Evolutionary conservation across 169 alveolate species (phyloP), one percentile per base, ranked within the genome.

Genomic region (Cyclospora cayetanensis): DNA sequence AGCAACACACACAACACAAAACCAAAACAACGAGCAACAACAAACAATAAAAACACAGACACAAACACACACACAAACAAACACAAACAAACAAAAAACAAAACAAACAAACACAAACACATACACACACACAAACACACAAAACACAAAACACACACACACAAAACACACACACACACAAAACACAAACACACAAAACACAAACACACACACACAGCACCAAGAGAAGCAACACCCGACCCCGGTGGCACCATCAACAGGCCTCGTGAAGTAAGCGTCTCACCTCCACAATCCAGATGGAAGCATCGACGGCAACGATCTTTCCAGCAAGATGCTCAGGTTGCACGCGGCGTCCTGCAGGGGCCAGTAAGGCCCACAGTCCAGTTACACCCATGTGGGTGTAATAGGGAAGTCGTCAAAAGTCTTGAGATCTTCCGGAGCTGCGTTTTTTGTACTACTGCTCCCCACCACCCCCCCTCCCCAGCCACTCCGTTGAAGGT

Each of bases 231-330:
- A n/a, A n/a, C n/a, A n/a, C n/a, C n/a, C n/a, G n/a, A n/a, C n/a
- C n/a, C n/a, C 76, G 11, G 42, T 27, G 11, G 82, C 82, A n/a
- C 82, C 37, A 20, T 20, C 63, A 50, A 15, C 20, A 12, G 20
- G 63, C 63, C 25, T 20, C 63, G 20, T 50, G 25, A 20, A 20
- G 63, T 20, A 20, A 50, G 63, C 12, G 76, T 15, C n/a, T 15
- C 39, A 91, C 84, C 60, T 91, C 92, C 20, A 91, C 90, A 7
- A 90, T 77, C 98, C 98, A 97, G 22, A 97, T 97, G 80, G 97
- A 93, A 18, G 96, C 98, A 91, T 97, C 98, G 68, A 97, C 95
- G 31, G 98, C 98, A 60, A 96, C 92, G 68, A 93, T 83, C 76
- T 96, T 93, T 4, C 98, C 98, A 46, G 94, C 95, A 55, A 97